These are phyloP conservation scores for Suillus placidus DNA, from an alignment of 768 basidiomycete genomes.

Conservation along the genomic window DNA sequence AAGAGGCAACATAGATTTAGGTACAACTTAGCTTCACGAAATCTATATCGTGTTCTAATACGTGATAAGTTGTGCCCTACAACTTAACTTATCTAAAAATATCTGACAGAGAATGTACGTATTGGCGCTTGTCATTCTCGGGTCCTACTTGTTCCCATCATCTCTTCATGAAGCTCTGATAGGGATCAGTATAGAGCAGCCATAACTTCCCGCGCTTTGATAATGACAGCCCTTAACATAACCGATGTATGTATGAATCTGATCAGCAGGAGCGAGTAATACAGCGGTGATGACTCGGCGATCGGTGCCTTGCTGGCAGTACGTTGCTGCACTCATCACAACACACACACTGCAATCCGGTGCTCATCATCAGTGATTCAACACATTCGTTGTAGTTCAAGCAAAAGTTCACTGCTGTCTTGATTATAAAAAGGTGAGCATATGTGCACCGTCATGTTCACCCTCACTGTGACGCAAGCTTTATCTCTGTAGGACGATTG, in stretches of 20 bases:
- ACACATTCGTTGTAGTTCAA: not conserved
- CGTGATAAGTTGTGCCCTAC: not conserved
- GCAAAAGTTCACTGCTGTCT: not conserved
- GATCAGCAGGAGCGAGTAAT: not conserved
- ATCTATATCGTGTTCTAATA: not conserved
- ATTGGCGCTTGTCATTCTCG: not conserved
- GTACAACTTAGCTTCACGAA: too few species aligned
- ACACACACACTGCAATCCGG: not conserved
- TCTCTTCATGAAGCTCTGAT: not conserved
- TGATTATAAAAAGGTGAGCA: not conserved
- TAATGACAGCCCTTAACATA: not conserved
- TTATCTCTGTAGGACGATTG: not conserved
- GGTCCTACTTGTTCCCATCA: not conserved
- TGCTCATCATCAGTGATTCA: not conserved
- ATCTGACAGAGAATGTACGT: not conserved
- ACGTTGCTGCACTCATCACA: too few species aligned
- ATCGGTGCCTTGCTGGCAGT: not conserved
- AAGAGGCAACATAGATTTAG: conserved; percentile 11
- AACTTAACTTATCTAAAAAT: not conserved
- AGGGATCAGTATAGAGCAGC: not conserved
- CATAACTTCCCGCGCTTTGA: not conserved
- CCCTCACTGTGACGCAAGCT: not conserved
- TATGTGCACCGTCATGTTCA: not conserved
- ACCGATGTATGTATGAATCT: not conserved
- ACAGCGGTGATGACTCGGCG: not conserved